These are phyloP conservation scores for Eimeria praecox DNA, from an alignment of 169 alveolate species.

Conservation along the genomic window DNA sequence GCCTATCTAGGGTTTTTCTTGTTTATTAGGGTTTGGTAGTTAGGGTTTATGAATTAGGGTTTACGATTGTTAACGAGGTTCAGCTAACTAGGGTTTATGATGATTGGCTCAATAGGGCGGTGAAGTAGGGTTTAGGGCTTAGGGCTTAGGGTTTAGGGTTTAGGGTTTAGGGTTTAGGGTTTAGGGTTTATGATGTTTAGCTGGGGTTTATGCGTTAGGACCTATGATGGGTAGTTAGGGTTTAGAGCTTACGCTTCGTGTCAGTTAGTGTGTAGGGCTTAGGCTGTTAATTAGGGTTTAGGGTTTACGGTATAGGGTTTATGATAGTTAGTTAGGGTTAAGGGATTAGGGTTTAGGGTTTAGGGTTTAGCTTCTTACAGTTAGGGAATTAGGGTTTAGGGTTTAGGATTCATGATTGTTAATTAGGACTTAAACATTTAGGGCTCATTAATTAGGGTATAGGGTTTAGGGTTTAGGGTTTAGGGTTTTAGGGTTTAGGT, in stretches of 20 bases:
- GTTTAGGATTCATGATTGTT: too few relatives aligned
- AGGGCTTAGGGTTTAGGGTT: neutral
- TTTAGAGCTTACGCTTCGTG: too few relatives aligned
- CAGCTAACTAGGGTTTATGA: too few relatives aligned
- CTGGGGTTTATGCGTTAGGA: neutral
- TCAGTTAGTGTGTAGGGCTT: too few relatives aligned
- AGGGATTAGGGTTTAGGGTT: neutral
- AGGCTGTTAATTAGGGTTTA: neutral
- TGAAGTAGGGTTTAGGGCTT: too few relatives aligned
- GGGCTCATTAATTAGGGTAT: neutral
- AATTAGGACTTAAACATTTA: neutral
- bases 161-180: neutral
- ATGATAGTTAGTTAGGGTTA: neutral
- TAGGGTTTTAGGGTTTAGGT: too few relatives aligned
- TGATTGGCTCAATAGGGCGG: too few relatives aligned
- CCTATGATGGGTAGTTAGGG: neutral
- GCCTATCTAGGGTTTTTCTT: too few relatives aligned
- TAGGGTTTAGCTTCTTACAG: neutral
- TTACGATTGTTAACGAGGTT: too few relatives aligned
- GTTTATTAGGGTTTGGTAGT: too few relatives aligned
- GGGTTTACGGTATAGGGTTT: neutral
- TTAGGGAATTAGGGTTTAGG: neutral
- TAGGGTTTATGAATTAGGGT: too few relatives aligned
- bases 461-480: neutral
- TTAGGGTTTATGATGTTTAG: neutral